Conservation (phyloP, 352 stramenopile genomes). For the Phytopythium chamaehyphon region DNA sequence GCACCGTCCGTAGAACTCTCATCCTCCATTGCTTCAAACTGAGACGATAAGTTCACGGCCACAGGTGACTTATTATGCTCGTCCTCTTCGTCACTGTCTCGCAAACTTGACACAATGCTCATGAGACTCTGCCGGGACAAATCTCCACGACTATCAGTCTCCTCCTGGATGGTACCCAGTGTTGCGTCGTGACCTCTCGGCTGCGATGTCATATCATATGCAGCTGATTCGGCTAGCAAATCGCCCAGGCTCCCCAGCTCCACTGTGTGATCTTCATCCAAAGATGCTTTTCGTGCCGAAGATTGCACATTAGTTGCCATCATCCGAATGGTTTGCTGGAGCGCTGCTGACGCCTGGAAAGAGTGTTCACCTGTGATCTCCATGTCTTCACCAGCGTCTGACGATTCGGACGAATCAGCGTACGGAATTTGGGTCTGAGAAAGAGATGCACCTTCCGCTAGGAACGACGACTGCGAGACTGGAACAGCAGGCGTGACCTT, state of each 20-base stretch:
- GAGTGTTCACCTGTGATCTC: slow-evolving; percentile 83
- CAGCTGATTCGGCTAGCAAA: slow-evolving; percentile 48
- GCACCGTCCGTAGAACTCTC: not conserved
- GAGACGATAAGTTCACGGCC: slow-evolving; percentile 64
- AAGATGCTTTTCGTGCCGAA: slow-evolving; percentile 2
- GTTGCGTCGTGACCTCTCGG: slow-evolving; percentile 33
- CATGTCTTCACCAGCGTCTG: slow-evolving; percentile 80
- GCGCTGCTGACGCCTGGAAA: slow-evolving; percentile 26
- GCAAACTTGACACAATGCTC: slow-evolving; percentile 55
- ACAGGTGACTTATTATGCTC: slow-evolving; percentile 42
- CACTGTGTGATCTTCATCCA: slow-evolving; percentile 45
- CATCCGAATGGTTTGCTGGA: slow-evolving; percentile 7
- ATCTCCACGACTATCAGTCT: slow-evolving; percentile 45
- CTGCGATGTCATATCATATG: slow-evolving; percentile 23
- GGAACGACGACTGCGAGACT: slow-evolving; percentile 39
- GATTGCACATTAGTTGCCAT: slow-evolving; percentile 7
- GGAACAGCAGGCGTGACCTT: slow-evolving; percentile 1
- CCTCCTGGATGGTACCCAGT: slow-evolving; percentile 63
- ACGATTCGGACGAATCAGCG: slow-evolving; percentile 75
- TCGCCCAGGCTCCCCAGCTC: slow-evolving; percentile 59
- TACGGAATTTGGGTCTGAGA: slow-evolving; percentile 38
- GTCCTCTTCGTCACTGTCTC: slow-evolving; percentile 50
- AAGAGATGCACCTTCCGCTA: slow-evolving; percentile 20
- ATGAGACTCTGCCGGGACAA: slow-evolving; percentile 68
- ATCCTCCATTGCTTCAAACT: slow-evolving; percentile 62